These are phyloP conservation scores for Boletus semigastroideus DNA, from an alignment of 1,284 basidiomycete species.

Conservation along the genomic window DNA sequence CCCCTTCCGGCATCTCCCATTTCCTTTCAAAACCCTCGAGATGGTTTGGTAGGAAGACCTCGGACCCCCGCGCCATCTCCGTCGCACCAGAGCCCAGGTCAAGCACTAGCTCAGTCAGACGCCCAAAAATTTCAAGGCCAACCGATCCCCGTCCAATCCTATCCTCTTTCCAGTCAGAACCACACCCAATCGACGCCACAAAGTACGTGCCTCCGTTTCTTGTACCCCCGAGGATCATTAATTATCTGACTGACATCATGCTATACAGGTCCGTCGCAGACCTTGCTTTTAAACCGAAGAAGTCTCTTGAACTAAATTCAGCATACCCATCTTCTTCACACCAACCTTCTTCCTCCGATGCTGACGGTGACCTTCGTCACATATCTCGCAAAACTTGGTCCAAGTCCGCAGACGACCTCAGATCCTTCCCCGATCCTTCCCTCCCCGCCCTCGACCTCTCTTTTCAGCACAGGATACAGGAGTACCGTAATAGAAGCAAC, in stretches of 20 bases:
- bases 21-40: constrained; percentile 48
- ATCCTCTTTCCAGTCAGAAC: constrained; percentile 42
- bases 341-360: constrained; percentile 39
- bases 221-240: neutral
- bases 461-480: constrained; percentile 60
- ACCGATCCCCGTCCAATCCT: constrained; percentile 76
- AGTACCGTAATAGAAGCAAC: constrained; percentile 53
- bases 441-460: constrained; percentile 47
- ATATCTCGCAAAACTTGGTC: constrained; percentile 75
- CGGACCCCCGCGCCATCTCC: constrained; percentile 38
- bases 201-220: constrained; percentile 43
- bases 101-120: constrained; percentile 56
- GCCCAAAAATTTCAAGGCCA: constrained; percentile 77
- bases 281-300: constrained; percentile 51
- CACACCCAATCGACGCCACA: constrained; percentile 41
- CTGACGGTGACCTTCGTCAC: constrained; percentile 54
- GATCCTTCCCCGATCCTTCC: constrained; percentile 47
- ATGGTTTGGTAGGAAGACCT: constrained; percentile 45
- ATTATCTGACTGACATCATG: constrained; percentile 23
- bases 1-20: constrained; percentile 41
- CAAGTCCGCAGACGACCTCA: constrained; percentile 74
- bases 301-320: constrained; percentile 45
- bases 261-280: constrained; percentile 63
- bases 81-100: constrained; percentile 44
- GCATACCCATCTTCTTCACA: constrained; percentile 39